Evolutionary conservation across 768 basidiomycete species (phyloP).

Genomic region (Mycena epipterygia): DNA sequence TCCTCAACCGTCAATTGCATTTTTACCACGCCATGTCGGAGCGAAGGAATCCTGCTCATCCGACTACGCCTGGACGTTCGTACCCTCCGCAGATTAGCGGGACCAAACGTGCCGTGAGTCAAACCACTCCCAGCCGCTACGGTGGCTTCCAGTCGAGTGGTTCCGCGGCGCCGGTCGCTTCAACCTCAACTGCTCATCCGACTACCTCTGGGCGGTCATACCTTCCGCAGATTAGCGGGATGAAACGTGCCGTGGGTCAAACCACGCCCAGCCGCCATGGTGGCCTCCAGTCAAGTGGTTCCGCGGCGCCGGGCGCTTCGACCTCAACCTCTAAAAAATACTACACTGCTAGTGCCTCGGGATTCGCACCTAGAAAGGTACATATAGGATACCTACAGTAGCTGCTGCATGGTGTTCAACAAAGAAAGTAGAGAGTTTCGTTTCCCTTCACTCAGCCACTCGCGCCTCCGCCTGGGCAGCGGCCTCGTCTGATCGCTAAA

Average conservation of each 20-base stretch:
- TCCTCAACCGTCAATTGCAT: constrained; percentile 6
- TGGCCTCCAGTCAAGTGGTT: not conserved
- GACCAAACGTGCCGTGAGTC: constrained; percentile 17
- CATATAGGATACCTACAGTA: not conserved
- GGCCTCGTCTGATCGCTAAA: not conserved
- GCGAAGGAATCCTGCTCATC: not conserved
- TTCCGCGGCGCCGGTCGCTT: not conserved
- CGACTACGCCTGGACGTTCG: not conserved
- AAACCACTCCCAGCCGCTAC: not conserved
- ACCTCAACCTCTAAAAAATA: not conserved
- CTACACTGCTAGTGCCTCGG: not conserved
- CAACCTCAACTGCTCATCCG: not conserved
- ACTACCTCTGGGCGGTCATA: not conserved
- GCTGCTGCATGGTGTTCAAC: not conserved
- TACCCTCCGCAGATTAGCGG: constrained; percentile 1
- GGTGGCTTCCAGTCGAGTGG: not conserved
- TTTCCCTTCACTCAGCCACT: constrained; percentile 13
- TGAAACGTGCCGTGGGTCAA: constrained; percentile 16
- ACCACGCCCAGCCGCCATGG: not conserved
- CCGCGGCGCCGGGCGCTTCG: not conserved
- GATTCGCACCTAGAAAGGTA: constrained; percentile 6
- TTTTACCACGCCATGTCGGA: not conserved
- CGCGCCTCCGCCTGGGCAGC: constrained; percentile 3
- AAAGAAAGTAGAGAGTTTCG: not conserved
- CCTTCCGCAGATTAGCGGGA: constrained; percentile 1